Base-by-base conservation (phyloP, 2,329 filamentous ascomycete species). In the Grosmannia penicillata region DNA sequence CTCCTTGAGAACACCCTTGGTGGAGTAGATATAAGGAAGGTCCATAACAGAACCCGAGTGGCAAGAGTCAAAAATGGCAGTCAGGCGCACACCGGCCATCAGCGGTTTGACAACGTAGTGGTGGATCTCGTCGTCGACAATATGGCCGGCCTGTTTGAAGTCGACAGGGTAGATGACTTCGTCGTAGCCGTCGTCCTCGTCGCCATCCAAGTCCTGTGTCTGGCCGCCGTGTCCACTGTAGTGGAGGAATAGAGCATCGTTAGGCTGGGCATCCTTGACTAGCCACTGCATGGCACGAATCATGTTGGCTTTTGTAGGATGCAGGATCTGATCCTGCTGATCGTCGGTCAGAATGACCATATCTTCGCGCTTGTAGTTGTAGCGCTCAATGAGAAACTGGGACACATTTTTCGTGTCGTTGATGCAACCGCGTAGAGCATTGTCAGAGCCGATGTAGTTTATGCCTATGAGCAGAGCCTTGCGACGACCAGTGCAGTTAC, bases 321-420 rank as follows among this genome's bases (percentile, higher is more conserved):
- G 70, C 59, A 78, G 75, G 57, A 76, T 70, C 4, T 75, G 72
- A 51, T 83, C 72, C 47, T 67, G 63, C 57, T 82, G 75, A 56
- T 86, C 80, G 48, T 86, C 81, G 13, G 81, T 85, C 56, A 86
- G 60, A 40, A 78, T 73, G 31, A 86, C 78, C 79, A 85, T 86
- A 50, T 86, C 80, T 58, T 86, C 80, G 43, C 76, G 65, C 65
- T 75, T 78, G 59, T 85, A 86, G 36, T 70, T 66, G 51, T 81
- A 78, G 43, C 66, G 64, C 54, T 77, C 66, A 47, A 77, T 75
- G 43, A 86, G 60, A 56, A 83, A 86, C 39, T 61, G 60, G 24
- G 78, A 82, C 57, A 86, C 72, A 54, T 86, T 86, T 60, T 78
- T 75, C 25, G 81, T 78, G 54, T 86, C 81, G 58, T 86, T 86